These are phyloP conservation scores for Furcasterigmium sp. DNA, from an alignment of 2,329 filamentous ascomycete species.

Conservation along the genomic window DNA sequence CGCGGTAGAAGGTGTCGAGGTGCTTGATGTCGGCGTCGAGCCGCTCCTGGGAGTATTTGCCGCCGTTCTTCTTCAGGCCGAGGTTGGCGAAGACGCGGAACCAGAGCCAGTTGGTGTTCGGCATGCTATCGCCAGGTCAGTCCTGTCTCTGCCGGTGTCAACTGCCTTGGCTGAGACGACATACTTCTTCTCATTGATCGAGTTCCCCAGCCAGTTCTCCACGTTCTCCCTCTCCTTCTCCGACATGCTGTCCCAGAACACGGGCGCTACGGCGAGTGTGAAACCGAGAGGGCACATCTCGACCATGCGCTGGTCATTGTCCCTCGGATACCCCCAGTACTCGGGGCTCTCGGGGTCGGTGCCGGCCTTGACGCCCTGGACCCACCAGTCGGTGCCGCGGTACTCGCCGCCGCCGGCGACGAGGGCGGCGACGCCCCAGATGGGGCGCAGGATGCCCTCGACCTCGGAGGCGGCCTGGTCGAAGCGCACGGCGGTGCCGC, in stretches of 20 bases:
- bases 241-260: constrained; percentile 62
- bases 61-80: constrained; percentile 69
- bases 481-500: constrained; percentile 69
- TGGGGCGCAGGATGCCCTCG: constrained; percentile 68
- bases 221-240: constrained; percentile 60
- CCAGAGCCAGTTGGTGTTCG: constrained; percentile 67
- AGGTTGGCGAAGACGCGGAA: constrained; percentile 82
- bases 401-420: constrained; percentile 65
- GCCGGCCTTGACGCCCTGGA: constrained; percentile 64
- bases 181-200: constrained; percentile 71
- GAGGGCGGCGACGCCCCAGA: constrained; percentile 70
- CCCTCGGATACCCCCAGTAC: constrained; percentile 72
- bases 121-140: constrained; percentile 49
- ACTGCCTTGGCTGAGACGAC: constrained; percentile 6
- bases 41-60: constrained; percentile 61
- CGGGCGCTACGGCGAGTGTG: constrained; percentile 62
- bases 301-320: constrained; percentile 79
- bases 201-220: constrained; percentile 66
- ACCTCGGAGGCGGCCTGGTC: constrained; percentile 73
- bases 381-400: constrained; percentile 58
- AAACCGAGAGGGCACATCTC: constrained; percentile 79
- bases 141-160: too few relatives aligned
- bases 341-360: constrained; percentile 65
- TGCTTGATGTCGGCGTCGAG: constrained; percentile 73
- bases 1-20: constrained; percentile 76